These are phyloP conservation scores for Chaetomidium leptoderma DNA, from an alignment of 495 filamentous ascomycete genomes.

Conservation along the genomic window DNA sequence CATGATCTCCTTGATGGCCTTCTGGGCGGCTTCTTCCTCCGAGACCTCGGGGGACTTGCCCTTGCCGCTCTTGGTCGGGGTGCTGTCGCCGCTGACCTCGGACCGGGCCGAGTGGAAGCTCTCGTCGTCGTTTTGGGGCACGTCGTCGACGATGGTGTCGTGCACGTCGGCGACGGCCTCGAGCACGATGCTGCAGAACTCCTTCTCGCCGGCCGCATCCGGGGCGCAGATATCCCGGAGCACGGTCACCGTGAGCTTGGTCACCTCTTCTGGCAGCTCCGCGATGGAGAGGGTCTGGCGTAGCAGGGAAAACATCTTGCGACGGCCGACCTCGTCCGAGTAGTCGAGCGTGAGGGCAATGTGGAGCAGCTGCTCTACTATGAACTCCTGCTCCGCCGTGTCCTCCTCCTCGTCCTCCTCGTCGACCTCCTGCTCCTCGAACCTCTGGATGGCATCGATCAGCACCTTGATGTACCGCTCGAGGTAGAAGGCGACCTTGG, in stretches of 20 bases:
- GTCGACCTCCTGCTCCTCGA: constrained; percentile 49
- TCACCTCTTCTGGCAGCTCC: constrained; percentile 86
- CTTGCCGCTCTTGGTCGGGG: constrained; percentile 49
- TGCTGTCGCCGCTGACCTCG: constrained; percentile 66
- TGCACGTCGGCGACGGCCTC: constrained; percentile 95
- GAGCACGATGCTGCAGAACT: constrained; percentile 88
- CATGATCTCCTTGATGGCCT: constrained; percentile 82
- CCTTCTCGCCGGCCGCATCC: constrained; percentile 73
- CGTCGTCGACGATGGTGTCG: constrained; percentile 71
- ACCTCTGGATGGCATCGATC: constrained; percentile 59
- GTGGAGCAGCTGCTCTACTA: constrained; percentile 89
- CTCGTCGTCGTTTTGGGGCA: constrained; percentile 61
- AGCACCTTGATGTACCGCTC: constrained; percentile 73
- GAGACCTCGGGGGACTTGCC: constrained; percentile 50
- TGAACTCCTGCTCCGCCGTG: constrained; percentile 80
- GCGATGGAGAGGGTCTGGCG: constrained; percentile 79
- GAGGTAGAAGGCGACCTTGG: constrained; percentile 76
- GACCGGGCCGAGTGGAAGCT: constrained; percentile 90
- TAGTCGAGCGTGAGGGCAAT: constrained; percentile 91
- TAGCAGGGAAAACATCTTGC: constrained; percentile 90
- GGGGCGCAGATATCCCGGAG: constrained; percentile 75
- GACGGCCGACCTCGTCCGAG: constrained; percentile 86
- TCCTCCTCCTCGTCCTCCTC: constrained; percentile 71
- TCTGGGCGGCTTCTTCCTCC: constrained; percentile 72
- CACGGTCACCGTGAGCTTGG: constrained; percentile 79